These are phyloP conservation scores for Naganishia sp. DNA, from an alignment of 1,284 basidiomycete species.

Conservation along the genomic window DNA sequence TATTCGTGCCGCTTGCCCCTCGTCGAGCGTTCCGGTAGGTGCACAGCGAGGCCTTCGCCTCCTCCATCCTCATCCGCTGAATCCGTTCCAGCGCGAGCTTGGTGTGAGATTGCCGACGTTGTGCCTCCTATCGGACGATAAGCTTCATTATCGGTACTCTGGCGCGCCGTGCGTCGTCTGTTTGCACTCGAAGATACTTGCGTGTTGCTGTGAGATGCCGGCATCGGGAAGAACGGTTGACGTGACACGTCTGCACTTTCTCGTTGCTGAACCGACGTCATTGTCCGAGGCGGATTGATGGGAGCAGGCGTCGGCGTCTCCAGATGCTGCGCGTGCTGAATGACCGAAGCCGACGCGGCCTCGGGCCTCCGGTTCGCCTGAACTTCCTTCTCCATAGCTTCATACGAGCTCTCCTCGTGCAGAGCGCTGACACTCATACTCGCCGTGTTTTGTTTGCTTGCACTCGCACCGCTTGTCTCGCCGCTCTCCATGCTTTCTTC, in stretches of 20 bases:
- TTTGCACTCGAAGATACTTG: background rate
- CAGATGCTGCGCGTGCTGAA: background rate
- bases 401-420: slow-evolving; percentile 23
- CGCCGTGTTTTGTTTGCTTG: slow-evolving; percentile 3
- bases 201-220: background rate
- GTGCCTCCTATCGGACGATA: slow-evolving; percentile 45
- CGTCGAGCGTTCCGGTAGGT: slow-evolving; percentile 40
- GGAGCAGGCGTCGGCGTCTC: slow-evolving; percentile 8
- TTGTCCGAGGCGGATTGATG: background rate
- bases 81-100: slow-evolving; percentile 30
- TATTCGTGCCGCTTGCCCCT: slow-evolving; percentile 43
- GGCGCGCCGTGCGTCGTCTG: slow-evolving; percentile 1
- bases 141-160: slow-evolving; percentile 42
- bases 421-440: slow-evolving; percentile 20
- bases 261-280: background rate
- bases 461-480: slow-evolving; percentile 14
- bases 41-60: slow-evolving; percentile 41
- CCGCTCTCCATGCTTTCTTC: slow-evolving; percentile 5
- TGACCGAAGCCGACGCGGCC: background rate
- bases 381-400: slow-evolving; percentile 24
- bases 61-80: slow-evolving; percentile 43
- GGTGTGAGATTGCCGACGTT: background rate
- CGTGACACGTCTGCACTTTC: slow-evolving; percentile 3
- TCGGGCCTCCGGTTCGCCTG: background rate
- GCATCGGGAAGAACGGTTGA: slow-evolving; percentile 20